Evolutionary conservation across 2,329 filamentous ascomycete species (phyloP).

Genomic region (Verticillium klebahnii): DNA sequence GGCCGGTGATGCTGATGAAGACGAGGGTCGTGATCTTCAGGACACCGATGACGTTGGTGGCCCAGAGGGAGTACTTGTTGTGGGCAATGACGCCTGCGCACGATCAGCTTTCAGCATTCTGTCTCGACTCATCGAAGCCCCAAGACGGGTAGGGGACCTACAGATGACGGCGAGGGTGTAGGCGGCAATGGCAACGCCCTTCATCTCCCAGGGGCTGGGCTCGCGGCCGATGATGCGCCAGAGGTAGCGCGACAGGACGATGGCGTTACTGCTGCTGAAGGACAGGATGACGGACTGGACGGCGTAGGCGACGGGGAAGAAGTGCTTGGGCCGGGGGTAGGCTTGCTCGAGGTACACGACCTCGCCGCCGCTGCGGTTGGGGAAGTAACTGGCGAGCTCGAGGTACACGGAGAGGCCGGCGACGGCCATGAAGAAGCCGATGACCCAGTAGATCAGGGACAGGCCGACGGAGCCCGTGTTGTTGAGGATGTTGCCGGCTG

Average conservation of each 20-base stretch:
- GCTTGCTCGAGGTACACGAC: conserved; percentile 67
- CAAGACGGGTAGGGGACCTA: conserved; percentile 16
- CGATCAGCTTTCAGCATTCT: not conserved
- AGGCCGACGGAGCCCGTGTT: conserved; percentile 60
- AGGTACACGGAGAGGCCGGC: conserved; percentile 56
- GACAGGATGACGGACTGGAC: conserved; percentile 60
- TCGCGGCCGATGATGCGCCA: conserved; percentile 49
- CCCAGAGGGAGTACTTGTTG: conserved; percentile 52
- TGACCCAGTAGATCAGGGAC: conserved; percentile 58
- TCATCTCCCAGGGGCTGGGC: conserved; percentile 58
- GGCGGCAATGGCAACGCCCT: conserved; percentile 60
- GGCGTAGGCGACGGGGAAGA: conserved; percentile 62
- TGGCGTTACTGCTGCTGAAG: conserved; percentile 61
- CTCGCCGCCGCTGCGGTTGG: conserved; percentile 60
- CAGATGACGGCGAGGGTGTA: conserved; percentile 56
- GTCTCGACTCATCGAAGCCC: not conserved
- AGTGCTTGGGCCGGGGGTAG: conserved; percentile 57
- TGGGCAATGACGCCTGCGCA: conserved; percentile 38
- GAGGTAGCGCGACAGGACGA: conserved; percentile 60
- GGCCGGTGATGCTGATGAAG: conserved; percentile 57
- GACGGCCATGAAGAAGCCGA: conserved; percentile 55
- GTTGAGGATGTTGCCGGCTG: conserved; percentile 53
- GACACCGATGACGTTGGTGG: conserved; percentile 51
- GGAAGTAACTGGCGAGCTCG: conserved; percentile 61
- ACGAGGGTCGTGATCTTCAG: conserved; percentile 55